Evolutionary conservation across 1,284 basidiomycete genomes (phyloP).

Genomic region (Ceratobasidium sp.): DNA sequence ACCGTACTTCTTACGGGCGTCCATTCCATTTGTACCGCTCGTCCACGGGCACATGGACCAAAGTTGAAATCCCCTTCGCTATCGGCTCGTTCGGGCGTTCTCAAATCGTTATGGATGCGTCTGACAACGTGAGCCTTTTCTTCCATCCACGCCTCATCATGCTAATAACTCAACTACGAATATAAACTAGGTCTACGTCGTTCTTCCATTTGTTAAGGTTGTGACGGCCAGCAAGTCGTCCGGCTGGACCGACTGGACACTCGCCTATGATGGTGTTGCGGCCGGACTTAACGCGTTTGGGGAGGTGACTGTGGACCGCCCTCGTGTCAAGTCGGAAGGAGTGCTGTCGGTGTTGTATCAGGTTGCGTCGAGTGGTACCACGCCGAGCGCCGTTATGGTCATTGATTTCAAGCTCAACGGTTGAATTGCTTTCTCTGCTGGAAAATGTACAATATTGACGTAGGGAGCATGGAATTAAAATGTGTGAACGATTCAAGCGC

Average conservation of each 20-base stretch:
- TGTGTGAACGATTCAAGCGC: too few species aligned
- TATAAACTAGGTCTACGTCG: conserved; percentile 39
- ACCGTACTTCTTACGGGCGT: conserved; percentile 39
- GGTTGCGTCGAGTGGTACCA: conserved; percentile 43
- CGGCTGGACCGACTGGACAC: conserved; percentile 48
- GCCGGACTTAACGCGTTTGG: conserved; percentile 47
- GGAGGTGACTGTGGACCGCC: conserved; percentile 48
- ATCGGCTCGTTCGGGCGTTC: conserved; percentile 46
- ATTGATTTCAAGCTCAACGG: conserved; percentile 46
- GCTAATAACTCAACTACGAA: neutral
- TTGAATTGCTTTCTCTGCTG: neutral
- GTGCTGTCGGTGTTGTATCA: conserved; percentile 47
- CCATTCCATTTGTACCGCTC: conserved; percentile 48
- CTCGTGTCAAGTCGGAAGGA: conserved; percentile 42
- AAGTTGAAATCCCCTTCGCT: conserved; percentile 47
- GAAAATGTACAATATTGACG: neutral
- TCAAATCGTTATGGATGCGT: conserved; percentile 48
- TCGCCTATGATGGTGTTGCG: conserved; percentile 46
- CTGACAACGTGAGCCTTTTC: conserved; percentile 45
- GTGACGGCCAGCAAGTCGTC: conserved; percentile 47
- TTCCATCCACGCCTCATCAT: neutral
- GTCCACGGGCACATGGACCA: conserved; percentile 46
- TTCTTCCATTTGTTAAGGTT: conserved; percentile 47
- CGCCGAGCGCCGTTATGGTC: conserved; percentile 44
- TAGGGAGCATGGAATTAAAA: too few species aligned